Evolutionary conservation across 352 stramenopile genomes (phyloP).

Genomic region (Peronospora tabacina): DNA sequence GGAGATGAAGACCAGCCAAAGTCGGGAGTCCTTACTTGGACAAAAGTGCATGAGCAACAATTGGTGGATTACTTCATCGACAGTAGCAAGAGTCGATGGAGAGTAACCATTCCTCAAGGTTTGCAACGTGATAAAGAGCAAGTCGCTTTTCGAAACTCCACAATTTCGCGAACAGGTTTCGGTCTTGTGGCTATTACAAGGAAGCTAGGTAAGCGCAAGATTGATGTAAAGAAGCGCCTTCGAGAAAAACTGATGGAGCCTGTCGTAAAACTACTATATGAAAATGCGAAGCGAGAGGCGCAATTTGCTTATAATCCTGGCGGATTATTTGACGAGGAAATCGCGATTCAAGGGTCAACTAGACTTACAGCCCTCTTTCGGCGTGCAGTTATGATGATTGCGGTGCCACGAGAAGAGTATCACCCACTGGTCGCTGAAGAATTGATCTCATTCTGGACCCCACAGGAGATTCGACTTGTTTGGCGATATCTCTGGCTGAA

Average conservation of each 20-base stretch:
- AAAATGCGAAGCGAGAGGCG: constrained; percentile 50
- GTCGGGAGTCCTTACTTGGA: constrained; percentile 39
- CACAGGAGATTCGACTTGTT: constrained; percentile 63
- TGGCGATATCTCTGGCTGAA: constrained; percentile 83
- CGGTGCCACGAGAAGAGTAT: constrained; percentile 64
- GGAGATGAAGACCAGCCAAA: constrained; percentile 11
- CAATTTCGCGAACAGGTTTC: constrained; percentile 50
- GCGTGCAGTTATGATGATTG: constrained; percentile 73
- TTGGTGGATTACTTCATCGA: constrained; percentile 66
- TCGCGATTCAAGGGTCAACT: constrained; percentile 41
- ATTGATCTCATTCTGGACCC: constrained; percentile 72
- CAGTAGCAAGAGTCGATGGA: constrained; percentile 56
- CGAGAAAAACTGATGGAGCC: constrained; percentile 65
- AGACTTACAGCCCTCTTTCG: constrained; percentile 69
- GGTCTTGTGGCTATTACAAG: constrained; percentile 53
- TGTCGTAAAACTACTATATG: constrained; percentile 42
- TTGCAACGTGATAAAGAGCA: constrained; percentile 50
- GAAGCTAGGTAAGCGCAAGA: constrained; percentile 56
- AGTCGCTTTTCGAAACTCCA: constrained; percentile 57
- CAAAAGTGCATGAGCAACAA: constrained; percentile 39
- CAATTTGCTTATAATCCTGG: constrained; percentile 34
- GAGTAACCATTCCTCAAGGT: constrained; percentile 46
- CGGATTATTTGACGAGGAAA: constrained; percentile 60
- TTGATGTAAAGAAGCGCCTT: constrained; percentile 73
- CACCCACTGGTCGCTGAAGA: constrained; percentile 73